These are phyloP conservation scores for Apiospora arundinis DNA, from an alignment of 2,329 filamentous ascomycete genomes.

Conservation along the genomic window DNA sequence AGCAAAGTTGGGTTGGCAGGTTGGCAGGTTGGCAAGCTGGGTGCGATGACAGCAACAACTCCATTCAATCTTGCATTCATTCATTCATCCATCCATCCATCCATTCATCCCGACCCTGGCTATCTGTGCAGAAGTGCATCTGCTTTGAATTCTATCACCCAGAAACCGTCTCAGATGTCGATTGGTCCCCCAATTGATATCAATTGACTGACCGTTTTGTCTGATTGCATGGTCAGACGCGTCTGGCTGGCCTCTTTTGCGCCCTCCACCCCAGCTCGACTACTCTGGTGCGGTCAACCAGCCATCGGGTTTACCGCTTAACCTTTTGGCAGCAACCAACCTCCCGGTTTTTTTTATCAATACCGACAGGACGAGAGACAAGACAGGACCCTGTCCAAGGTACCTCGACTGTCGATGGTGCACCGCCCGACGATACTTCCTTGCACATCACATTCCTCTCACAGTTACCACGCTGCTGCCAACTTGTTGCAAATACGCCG, in stretches of 20 bases:
- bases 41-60: not conserved
- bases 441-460: constrained; percentile 3
- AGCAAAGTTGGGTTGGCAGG: not conserved
- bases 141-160: constrained; percentile 11
- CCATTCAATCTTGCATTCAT: not conserved
- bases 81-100: not conserved
- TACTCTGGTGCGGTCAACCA: not conserved
- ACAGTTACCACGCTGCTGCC: not conserved
- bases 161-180: constrained; percentile 13
- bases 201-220: constrained; percentile 11
- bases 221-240: constrained; percentile 11
- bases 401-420: not conserved
- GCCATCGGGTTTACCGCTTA: constrained; percentile 17
- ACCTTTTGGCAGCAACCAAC: constrained; percentile 6
- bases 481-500: not conserved
- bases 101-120: not conserved
- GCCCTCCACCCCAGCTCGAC: not conserved
- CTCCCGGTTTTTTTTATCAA: constrained; percentile 10
- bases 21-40: not conserved
- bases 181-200: not conserved
- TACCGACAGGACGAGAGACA: not conserved
- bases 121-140: not conserved
- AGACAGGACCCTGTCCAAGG: not conserved
- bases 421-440: constrained; percentile 5
- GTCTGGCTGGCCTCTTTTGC: not conserved